A percentile compares a stretch with the other conserved stretches of the same genome.
phyloP scores from a whole-genome alignment of 73 alveolate genomes.

The Tetrahymena elliotti region DNA sequence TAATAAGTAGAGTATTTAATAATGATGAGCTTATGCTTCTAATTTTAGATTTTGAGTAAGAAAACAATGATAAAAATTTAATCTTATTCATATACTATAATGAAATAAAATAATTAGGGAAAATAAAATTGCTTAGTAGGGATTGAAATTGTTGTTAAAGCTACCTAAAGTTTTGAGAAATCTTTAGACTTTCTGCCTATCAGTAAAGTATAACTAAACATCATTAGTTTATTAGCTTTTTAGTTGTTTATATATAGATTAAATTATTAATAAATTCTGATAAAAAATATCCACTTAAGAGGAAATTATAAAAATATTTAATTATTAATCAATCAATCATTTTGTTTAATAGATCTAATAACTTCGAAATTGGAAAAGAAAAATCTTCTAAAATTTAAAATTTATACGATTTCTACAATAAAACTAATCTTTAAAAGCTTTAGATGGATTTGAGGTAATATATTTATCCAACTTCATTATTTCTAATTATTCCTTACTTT shows the following conservation, averaged over 20 bases:
- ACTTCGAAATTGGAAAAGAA: not conserved
- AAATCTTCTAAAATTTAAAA: not conserved
- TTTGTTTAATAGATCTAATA: not conserved
- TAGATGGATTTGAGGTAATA: not conserved
- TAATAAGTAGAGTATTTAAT: no score
- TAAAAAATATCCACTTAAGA: not conserved
- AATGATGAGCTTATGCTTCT: not conserved
- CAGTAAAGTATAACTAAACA: not conserved
- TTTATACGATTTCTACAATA: no score
- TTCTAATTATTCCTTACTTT: no score
- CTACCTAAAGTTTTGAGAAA: not conserved
- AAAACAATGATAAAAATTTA: not conserved
- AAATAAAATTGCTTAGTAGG: not conserved
- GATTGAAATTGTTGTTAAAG: not conserved
- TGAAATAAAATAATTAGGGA: not conserved
- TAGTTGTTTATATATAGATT: not conserved
- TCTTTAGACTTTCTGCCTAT: not conserved
- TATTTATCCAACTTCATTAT: not conserved
- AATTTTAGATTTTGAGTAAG: not conserved
- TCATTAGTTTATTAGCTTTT: no score
- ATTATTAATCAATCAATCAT: not conserved
- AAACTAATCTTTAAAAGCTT: not conserved
- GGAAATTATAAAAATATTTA: not conserved
- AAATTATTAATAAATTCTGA: not conserved
- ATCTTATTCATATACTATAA: not conserved